Conservation (phyloP, 2,329 filamentous ascomycete genomes). For the Thielaviopsis ethacetica region DNA sequence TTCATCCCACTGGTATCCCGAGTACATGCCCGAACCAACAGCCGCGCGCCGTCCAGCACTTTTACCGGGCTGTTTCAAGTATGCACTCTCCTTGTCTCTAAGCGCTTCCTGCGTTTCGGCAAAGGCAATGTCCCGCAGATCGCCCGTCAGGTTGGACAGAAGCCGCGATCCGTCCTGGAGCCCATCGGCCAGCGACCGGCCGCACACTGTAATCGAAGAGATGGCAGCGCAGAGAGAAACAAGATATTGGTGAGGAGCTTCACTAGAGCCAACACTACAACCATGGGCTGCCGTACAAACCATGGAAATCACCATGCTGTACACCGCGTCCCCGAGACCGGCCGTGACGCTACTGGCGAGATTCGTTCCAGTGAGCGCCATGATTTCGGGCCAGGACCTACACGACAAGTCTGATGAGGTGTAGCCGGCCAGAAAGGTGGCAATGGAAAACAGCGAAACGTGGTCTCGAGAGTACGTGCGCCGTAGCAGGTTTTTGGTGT, state of each 20-base stretch:
- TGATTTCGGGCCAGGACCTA: neutral
- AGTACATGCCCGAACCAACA: slow-evolving; percentile 16
- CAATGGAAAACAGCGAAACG: slow-evolving; percentile 2
- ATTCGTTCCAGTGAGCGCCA: neutral
- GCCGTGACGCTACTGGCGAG: neutral
- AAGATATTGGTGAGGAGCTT: slow-evolving; percentile 23
- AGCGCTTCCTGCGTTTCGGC: slow-evolving; percentile 24
- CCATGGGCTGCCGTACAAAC: slow-evolving; percentile 30
- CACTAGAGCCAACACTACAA: slow-evolving; percentile 26
- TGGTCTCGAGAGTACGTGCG: slow-evolving; percentile 5
- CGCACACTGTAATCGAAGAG: slow-evolving; percentile 19
- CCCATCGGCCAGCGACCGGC: slow-evolving; percentile 22
- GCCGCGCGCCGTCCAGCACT: neutral
- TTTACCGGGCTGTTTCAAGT: no score
- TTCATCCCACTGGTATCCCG: slow-evolving; percentile 25
- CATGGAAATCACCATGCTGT: slow-evolving; percentile 23
- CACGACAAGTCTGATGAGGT: neutral
- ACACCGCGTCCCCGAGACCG: slow-evolving; percentile 7
- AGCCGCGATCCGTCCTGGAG: slow-evolving; percentile 32
- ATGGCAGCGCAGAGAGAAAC: slow-evolving; percentile 26
- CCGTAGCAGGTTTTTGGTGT: neutral
- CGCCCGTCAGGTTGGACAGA: slow-evolving; percentile 34
- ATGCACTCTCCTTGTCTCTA: no score
- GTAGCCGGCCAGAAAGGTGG: slow-evolving; percentile 1
- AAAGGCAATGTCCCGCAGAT: slow-evolving; percentile 36